Evolutionary conservation across 2,329 filamentous ascomycete genomes (phyloP), one percentile per base, ranked within the genome.

Genomic region (Exophiala spinifera): DNA sequence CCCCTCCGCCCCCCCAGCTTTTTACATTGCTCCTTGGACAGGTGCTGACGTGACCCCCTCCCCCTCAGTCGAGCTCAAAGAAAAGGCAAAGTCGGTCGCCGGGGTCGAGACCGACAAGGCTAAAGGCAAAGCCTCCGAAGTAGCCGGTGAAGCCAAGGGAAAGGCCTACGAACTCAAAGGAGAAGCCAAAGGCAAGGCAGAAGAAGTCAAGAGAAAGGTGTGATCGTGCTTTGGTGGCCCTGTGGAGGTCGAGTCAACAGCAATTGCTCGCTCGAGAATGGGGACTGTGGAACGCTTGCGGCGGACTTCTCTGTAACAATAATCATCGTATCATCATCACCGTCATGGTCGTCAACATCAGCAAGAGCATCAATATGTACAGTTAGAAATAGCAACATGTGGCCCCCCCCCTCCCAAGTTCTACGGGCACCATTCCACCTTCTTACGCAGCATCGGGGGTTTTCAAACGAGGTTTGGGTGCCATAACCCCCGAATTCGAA

Each of bases 31-130:
- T n/a, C n/a, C n/a, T n/a, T n/a, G n/a, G n/a, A n/a, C n/a, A n/a
- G n/a, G n/a, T n/a, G n/a, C n/a, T n/a, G n/a, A n/a, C n/a, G n/a
- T n/a, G n/a, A n/a, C n/a, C n/a, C n/a, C n/a, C n/a, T n/a, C n/a
- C n/a, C n/a, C n/a, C n/a, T n/a, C 61, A 84, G 82, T 83, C 64
- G 61, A 79, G 70, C 76, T 74, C 40, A 71, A 75, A 44, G 66
- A 74, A 21, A 74, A 74, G 55, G 65, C 75, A 43, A 76, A 76
- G 61, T 65, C 74, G 17, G 66, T 68, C 23, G 61, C 72, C 31
- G 71, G 72, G 37, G 60, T 72, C 52, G 73, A 75, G 13, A 68
- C 69, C 37, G 70, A 74, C 40, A 69, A 80, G 64, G 77, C 76
- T 28, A 72, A 79, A 68, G 68, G 67, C 21, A 76, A 76, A 62